Percentiles rank a stretch among this genome's conserved stretches.
These are phyloP conservation scores for Calonectria crousiana DNA, from an alignment of 2,329 filamentous ascomycete species.

Conservation along the genomic window DNA sequence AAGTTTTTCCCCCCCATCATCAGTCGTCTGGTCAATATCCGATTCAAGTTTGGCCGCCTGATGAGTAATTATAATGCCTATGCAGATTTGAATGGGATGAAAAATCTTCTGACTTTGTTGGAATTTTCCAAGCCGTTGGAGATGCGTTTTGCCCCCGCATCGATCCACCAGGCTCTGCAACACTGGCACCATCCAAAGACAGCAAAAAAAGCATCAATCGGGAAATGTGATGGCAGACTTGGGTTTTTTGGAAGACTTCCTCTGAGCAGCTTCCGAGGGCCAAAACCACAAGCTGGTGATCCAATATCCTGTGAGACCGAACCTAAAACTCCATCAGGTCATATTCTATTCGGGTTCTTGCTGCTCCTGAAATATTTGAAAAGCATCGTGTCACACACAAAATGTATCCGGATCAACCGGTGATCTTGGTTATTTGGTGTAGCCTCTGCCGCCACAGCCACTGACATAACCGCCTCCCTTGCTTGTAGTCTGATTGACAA, in stretches of 20 bases:
- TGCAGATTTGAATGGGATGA: slow-evolving; percentile 39
- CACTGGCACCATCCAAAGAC: background rate
- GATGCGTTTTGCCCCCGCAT: slow-evolving; percentile 43
- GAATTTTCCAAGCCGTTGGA: slow-evolving; percentile 49
- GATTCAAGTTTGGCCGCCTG: slow-evolving; percentile 43
- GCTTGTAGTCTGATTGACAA: slow-evolving; percentile 49
- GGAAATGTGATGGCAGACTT: no score
- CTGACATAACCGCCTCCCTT: slow-evolving; percentile 52
- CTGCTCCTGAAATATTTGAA: slow-evolving; percentile 47
- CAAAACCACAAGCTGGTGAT: background rate
- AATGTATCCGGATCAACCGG: slow-evolving; percentile 43
- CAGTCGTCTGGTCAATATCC: slow-evolving; percentile 50
- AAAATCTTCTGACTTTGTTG: slow-evolving; percentile 50
- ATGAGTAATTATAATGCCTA: slow-evolving; percentile 32
- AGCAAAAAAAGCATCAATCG: no score
- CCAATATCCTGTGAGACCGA: slow-evolving; percentile 49
- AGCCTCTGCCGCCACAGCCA: slow-evolving; percentile 49
- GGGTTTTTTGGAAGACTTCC: slow-evolving; percentile 1
- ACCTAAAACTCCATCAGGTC: slow-evolving; percentile 34
- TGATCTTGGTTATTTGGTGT: slow-evolving; percentile 39
- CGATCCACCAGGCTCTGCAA: background rate
- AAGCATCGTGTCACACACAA: slow-evolving; percentile 46
- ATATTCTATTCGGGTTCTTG: slow-evolving; percentile 43
- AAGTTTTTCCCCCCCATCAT: slow-evolving; percentile 47
- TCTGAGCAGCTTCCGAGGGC: background rate